Percentiles rank a stretch among this genome's conserved stretches.
Conservation (phyloP, 805 yeast genomes). For the Phaffomyces antillensis region DNA sequence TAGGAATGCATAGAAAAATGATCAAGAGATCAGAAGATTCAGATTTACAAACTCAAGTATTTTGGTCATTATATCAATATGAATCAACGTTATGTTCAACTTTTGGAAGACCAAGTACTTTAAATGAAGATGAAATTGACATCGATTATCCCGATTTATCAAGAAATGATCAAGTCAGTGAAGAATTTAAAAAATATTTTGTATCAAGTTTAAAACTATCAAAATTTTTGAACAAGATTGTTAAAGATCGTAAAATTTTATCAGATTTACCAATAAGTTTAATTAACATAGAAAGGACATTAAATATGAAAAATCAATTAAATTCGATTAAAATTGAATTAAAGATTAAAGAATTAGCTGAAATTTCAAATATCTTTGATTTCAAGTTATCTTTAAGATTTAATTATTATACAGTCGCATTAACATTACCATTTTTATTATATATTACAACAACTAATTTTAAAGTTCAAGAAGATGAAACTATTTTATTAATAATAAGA, state of each 20-base stretch:
- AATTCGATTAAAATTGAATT: slow-evolving; percentile 29
- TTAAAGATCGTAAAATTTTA: slow-evolving; percentile 31
- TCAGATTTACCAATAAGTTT: slow-evolving; percentile 31
- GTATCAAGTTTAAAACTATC: slow-evolving; percentile 29
- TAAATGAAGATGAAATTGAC: slow-evolving; percentile 38
- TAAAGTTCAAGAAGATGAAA: slow-evolving; percentile 32
- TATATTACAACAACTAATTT: slow-evolving; percentile 31
- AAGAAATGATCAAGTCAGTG: slow-evolving; percentile 12
- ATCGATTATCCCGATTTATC: slow-evolving; percentile 30
- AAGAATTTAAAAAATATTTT: slow-evolving; percentile 25
- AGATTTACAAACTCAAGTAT: slow-evolving; percentile 27
- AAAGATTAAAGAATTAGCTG: slow-evolving; percentile 21
- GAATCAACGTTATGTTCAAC: slow-evolving; percentile 36
- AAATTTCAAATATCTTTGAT: slow-evolving; percentile 29
- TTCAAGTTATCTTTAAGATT: slow-evolving; percentile 35
- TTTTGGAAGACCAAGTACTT: slow-evolving; percentile 40
- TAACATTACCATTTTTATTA: slow-evolving; percentile 37
- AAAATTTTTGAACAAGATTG: slow-evolving; percentile 31
- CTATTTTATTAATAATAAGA: slow-evolving; percentile 32
- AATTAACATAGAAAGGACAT: slow-evolving; percentile 33
- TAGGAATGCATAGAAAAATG: slow-evolving; percentile 39
- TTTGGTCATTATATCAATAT: slow-evolving; percentile 37
- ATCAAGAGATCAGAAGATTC: slow-evolving; percentile 16
- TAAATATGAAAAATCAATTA: slow-evolving; percentile 29
- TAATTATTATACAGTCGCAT: slow-evolving; percentile 34